Evolutionary conservation across 2,329 filamentous ascomycete species (phyloP).

Genomic region (Colletotrichum sp.): DNA sequence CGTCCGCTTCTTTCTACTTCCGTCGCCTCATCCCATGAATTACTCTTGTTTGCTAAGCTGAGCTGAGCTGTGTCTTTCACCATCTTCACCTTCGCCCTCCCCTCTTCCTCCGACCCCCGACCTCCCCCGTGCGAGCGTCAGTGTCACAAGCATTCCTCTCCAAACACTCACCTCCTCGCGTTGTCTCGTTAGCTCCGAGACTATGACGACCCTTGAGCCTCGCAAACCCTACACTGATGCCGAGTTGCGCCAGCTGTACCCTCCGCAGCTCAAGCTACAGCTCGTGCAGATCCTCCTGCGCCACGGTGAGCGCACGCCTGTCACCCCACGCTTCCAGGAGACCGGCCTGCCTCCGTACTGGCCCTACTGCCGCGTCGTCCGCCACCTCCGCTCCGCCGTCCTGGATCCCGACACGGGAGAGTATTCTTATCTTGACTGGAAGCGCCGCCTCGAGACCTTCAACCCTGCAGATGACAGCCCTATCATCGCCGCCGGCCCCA

Average conservation of each 20-base stretch:
- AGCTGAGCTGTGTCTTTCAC: neutral
- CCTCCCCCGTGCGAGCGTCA: neutral
- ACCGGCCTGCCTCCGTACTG: constrained; percentile 72
- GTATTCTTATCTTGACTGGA: constrained; percentile 60
- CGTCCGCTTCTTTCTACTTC: neutral
- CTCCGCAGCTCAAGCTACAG: constrained; percentile 77
- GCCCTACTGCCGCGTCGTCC: constrained; percentile 87
- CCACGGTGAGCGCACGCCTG: constrained; percentile 82
- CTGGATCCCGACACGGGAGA: constrained; percentile 43
- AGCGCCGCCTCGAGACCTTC: constrained; percentile 83
- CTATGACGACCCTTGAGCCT: constrained; percentile 80
- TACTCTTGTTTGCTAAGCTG: neutral
- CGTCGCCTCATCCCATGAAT: neutral
- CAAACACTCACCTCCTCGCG: neutral
- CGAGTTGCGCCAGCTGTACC: constrained; percentile 84
- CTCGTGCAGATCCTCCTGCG: constrained; percentile 87
- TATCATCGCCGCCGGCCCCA: constrained; percentile 68
- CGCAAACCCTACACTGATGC: constrained; percentile 78
- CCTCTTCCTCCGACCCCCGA: neutral
- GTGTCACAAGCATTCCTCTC: constrained; percentile 14
- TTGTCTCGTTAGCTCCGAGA: neutral
- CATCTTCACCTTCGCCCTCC: neutral
- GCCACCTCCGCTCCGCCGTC: constrained; percentile 64
- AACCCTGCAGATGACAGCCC: constrained; percentile 68
- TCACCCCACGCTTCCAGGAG: constrained; percentile 87